Conservation (phyloP, 495 filamentous ascomycete genomes). For the Jackrogersella multiformis region DNA sequence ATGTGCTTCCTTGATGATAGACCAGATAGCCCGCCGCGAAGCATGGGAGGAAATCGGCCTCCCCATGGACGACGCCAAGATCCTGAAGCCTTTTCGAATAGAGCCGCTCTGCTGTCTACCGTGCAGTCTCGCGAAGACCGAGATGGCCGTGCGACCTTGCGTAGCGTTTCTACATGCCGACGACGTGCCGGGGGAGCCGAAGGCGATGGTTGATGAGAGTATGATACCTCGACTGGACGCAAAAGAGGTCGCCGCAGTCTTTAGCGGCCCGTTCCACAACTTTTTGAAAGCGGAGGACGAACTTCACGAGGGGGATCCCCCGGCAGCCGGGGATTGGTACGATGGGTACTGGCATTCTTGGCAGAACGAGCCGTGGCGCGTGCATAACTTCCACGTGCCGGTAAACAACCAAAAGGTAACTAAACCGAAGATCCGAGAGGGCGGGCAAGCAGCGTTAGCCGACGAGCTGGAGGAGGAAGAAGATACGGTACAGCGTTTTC, state of each 20-base stretch:
- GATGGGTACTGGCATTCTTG: conserved; percentile 71
- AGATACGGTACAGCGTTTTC: conserved; percentile 66
- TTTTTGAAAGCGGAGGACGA: conserved; percentile 69
- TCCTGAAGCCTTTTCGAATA: conserved; percentile 76
- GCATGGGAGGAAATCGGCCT: conserved; percentile 92
- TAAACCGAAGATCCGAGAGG: conserved; percentile 56
- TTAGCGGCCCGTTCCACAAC: conserved; percentile 80
- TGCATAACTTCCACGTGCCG: conserved; percentile 92
- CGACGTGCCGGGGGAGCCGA: conserved; percentile 45
- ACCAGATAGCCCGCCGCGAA: conserved; percentile 85
- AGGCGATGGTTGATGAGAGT: conserved; percentile 68
- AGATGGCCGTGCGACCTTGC: conserved; percentile 84
- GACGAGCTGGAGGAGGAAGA: conserved; percentile 45
- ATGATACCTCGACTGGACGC: conserved; percentile 83
- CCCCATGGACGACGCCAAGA: conserved; percentile 66
- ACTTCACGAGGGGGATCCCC: conserved; percentile 40
- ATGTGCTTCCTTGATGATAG: conserved; percentile 62
- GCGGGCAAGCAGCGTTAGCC: conserved; percentile 43
- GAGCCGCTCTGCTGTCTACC: conserved; percentile 88
- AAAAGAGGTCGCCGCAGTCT: conserved; percentile 89
- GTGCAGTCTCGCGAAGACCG: conserved; percentile 78
- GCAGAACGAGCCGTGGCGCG: conserved; percentile 70
- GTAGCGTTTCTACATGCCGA: conserved; percentile 80
- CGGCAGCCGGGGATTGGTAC: conserved; percentile 72
- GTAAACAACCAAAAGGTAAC: conserved; percentile 68